Conservation (phyloP, 2,329 filamentous ascomycete genomes). For the Karstenula rhodostoma region DNA sequence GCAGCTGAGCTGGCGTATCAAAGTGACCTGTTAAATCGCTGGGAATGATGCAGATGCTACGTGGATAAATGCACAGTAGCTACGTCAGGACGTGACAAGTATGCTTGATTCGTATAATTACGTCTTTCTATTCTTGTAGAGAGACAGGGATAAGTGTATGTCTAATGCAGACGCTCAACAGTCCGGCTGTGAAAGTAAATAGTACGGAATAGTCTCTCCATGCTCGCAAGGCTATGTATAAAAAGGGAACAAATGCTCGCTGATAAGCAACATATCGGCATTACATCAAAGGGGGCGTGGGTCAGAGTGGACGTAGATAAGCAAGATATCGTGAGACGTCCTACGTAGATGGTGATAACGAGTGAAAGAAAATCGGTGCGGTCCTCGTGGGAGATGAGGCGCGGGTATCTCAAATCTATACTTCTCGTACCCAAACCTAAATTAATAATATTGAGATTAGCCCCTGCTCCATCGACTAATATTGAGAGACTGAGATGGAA, state of each 20-base stretch:
- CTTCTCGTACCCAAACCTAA: constrained; percentile 57
- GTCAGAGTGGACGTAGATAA: constrained; percentile 11
- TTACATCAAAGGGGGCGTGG: constrained; percentile 34
- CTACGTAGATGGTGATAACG: constrained; percentile 11
- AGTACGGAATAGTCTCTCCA: constrained; percentile 11
- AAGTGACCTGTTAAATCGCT: background rate
- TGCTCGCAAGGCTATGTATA: constrained; percentile 7
- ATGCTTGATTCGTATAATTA: constrained; percentile 20
- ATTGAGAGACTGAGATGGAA: constrained; percentile 21
- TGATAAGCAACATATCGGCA: constrained; percentile 34
- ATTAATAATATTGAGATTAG: constrained; percentile 24
- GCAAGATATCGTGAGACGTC: constrained; percentile 20
- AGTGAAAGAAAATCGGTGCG: constrained; percentile 28
- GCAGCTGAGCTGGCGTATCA: background rate
- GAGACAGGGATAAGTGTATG: constrained; percentile 15
- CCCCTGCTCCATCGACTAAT: constrained; percentile 16
- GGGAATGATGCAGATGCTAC: background rate
- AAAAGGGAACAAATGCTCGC: constrained; percentile 36
- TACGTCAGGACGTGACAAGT: background rate
- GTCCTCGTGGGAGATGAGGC: constrained; percentile 18
- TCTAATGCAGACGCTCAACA: constrained; percentile 44
- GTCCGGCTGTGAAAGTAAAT: constrained; percentile 46
- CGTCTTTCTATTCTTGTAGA: constrained; percentile 3
- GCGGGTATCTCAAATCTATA: constrained; percentile 53
- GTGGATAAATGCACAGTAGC: background rate